These are phyloP conservation scores for Claviceps cyperi DNA, from an alignment of 2,329 filamentous ascomycete species.

Conservation along the genomic window DNA sequence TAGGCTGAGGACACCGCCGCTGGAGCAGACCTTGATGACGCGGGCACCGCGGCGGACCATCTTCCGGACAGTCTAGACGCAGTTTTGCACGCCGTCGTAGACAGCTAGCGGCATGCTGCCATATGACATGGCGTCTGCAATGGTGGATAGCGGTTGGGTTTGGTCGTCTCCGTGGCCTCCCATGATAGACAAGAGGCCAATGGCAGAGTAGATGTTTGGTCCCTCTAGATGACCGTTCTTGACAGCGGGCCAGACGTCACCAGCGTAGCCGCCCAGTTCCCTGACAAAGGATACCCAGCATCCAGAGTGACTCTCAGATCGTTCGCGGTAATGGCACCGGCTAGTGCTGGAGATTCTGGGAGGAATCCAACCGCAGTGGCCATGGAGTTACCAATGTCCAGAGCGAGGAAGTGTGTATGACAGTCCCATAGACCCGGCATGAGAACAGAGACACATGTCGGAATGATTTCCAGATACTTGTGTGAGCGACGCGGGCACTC, in stretches of 20 bases:
- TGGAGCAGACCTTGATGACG: conserved; percentile 26
- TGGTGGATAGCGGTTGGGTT: conserved; percentile 18
- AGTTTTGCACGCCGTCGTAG: conserved; percentile 26
- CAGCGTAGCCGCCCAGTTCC: conserved; percentile 32
- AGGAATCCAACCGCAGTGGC: not conserved
- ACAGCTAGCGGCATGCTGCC: conserved; percentile 20
- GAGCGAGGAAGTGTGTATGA: conserved; percentile 33
- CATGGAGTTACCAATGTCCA: conserved; percentile 5
- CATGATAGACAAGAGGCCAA: conserved; percentile 29
- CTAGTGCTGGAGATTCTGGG: conserved; percentile 6
- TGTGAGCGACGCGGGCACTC: conserved; percentile 2
- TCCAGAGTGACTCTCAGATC: conserved; percentile 24
- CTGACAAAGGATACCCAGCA: conserved; percentile 35
- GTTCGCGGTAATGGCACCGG: conserved; percentile 7
- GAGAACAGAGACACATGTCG: conserved; percentile 25
- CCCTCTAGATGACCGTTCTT: conserved; percentile 29
- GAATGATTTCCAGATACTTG: conserved; percentile 13
- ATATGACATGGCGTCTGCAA: conserved; percentile 16
- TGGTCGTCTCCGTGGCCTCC: conserved; percentile 32
- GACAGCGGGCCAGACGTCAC: conserved; percentile 28
- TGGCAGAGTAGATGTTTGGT: conserved; percentile 33
- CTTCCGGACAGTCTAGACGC: conserved; percentile 22
- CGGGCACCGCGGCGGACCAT: conserved; percentile 26
- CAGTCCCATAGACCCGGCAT: conserved; percentile 41
- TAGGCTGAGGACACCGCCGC: conserved; percentile 24